Conservation (phyloP, 805 yeast genomes). For the Schwanniomyces polymorphus region DNA sequence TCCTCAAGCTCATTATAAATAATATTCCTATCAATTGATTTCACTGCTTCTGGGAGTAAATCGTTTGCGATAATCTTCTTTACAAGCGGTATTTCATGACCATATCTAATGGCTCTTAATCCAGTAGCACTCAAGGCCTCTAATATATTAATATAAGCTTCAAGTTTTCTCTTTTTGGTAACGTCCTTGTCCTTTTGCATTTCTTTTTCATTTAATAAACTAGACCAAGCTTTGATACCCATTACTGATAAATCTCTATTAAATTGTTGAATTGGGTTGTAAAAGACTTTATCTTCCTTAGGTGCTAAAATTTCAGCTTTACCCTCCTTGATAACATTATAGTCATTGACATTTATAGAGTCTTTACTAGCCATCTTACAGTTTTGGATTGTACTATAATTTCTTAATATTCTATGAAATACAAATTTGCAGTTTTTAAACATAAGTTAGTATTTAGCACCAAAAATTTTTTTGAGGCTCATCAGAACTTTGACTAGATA, state of each 20-base stretch:
- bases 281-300: slow-evolving; percentile 80
- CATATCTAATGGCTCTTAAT: slow-evolving; percentile 88
- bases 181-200: slow-evolving; percentile 4
- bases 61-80: slow-evolving; percentile 85
- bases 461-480: background rate
- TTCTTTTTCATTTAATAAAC: slow-evolving; percentile 39
- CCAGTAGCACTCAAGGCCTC: slow-evolving; percentile 98
- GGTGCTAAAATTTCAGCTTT: slow-evolving; percentile 80
- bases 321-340: slow-evolving; percentile 63
- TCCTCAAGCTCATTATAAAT: slow-evolving; percentile 59
- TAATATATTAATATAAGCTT: slow-evolving; percentile 63
- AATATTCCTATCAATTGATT: slow-evolving; percentile 71
- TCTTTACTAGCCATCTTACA: background rate
- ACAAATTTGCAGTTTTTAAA: background rate
- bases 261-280: slow-evolving; percentile 95
- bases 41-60: slow-evolving; percentile 80
- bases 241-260: slow-evolving; percentile 87
- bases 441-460: slow-evolving; percentile 1
- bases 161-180: slow-evolving; percentile 13
- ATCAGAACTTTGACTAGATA: slow-evolving; percentile 1
- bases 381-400: slow-evolving; percentile 2
- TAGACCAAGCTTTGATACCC: slow-evolving; percentile 85
- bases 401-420: background rate
- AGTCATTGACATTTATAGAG: slow-evolving; percentile 24
- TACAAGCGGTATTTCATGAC: slow-evolving; percentile 81